Conservation (phyloP, 768 basidiomycete genomes). For the Agaricus subrufescens region DNA sequence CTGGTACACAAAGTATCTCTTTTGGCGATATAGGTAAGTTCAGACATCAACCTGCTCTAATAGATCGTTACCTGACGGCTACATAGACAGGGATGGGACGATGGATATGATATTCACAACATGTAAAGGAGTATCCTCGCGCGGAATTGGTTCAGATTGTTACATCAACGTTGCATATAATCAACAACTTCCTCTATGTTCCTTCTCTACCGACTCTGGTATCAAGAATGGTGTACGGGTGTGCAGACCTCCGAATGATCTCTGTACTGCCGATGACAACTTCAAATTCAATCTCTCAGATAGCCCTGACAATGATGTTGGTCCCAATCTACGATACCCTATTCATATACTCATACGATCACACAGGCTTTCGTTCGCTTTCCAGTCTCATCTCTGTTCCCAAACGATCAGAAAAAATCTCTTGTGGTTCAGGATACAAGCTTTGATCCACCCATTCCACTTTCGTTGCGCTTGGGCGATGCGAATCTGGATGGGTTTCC, state of each 20-base stretch:
- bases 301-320: slow-evolving; percentile 45
- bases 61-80: neutral
- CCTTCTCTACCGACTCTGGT: slow-evolving; percentile 45
- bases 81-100: slow-evolving; percentile 87
- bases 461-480: slow-evolving; percentile 83
- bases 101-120: slow-evolving; percentile 93
- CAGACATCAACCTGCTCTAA: neutral
- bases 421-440: slow-evolving; percentile 72
- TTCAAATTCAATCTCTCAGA: slow-evolving; percentile 73
- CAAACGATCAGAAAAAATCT: slow-evolving; percentile 31
- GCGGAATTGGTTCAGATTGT: slow-evolving; percentile 74
- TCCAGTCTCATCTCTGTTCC: slow-evolving; percentile 57
- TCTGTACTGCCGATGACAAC: slow-evolving; percentile 76
- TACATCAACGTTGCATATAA: slow-evolving; percentile 92
- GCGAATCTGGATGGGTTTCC: slow-evolving; percentile 93
- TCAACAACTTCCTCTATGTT: slow-evolving; percentile 80
- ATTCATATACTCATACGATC: neutral
- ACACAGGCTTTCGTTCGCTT: slow-evolving; percentile 62
- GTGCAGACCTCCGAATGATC: slow-evolving; percentile 74
- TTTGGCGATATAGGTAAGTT: slow-evolving; percentile 87
- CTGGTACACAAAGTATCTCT: slow-evolving; percentile 70
- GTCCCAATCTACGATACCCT: slow-evolving; percentile 12
- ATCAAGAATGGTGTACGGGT: slow-evolving; percentile 44
- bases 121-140: slow-evolving; percentile 59
- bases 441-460: slow-evolving; percentile 60